Conservation (phyloP, 495 filamentous ascomycete species). For the Trichoderma orchidacearum region DNA sequence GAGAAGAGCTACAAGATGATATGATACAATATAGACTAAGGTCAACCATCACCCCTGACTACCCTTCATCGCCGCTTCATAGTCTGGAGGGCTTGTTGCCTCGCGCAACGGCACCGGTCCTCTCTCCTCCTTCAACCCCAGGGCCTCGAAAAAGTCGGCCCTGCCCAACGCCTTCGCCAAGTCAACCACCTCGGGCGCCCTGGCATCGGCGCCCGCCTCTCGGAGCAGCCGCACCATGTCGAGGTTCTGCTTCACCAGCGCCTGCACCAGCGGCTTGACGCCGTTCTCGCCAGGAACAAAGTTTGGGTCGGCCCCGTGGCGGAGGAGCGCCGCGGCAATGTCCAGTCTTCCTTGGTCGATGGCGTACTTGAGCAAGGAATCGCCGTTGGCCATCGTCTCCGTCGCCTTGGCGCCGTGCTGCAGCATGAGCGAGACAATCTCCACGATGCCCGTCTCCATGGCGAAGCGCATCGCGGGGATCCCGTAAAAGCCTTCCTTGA, state of each 20-base stretch:
- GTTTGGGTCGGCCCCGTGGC: constrained; percentile 19
- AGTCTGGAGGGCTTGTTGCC: background rate
- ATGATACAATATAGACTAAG: too few species aligned
- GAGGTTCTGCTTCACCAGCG: background rate
- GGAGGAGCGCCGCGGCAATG: constrained; percentile 12
- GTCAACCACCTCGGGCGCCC: background rate
- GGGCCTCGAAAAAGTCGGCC: background rate
- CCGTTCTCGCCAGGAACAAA: constrained; percentile 2
- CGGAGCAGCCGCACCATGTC: constrained; percentile 2
- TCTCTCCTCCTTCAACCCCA: background rate
- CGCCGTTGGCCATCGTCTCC: background rate
- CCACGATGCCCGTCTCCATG: constrained; percentile 2
- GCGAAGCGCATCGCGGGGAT: constrained; percentile 4
- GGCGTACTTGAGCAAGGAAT: background rate
- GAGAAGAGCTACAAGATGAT: too few species aligned
- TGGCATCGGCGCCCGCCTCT: constrained; percentile 2
- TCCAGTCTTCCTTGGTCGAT: constrained; percentile 14
- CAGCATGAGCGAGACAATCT: constrained; percentile 7
- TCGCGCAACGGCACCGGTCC: too few species aligned
- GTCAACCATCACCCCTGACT: background rate
- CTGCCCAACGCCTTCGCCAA: background rate
- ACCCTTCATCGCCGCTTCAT: background rate
- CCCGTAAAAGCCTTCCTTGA: background rate
- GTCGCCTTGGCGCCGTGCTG: constrained; percentile 7
- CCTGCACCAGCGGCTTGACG: constrained; percentile 3